Base-by-base conservation (phyloP, 495 filamentous ascomycete genomes). In the Neurospora intermedia region DNA sequence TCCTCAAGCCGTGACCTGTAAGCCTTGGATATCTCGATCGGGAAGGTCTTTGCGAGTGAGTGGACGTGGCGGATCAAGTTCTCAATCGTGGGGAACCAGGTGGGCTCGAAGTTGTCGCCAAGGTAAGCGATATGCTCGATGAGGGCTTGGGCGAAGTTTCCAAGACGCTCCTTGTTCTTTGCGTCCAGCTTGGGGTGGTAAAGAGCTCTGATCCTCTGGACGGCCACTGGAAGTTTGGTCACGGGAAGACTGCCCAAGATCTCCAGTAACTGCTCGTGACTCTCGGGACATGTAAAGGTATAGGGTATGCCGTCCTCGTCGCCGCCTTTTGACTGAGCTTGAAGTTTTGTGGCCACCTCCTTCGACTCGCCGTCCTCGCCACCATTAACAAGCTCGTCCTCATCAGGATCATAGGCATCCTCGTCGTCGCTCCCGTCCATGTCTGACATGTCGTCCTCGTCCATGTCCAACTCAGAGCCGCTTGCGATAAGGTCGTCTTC, bases 121-220 rank as follows among this genome's bases (percentile, higher is more conserved):
- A 93, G 84, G 76, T 92, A 88, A 6, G 87, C 84, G 35, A 97
- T 84, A 79, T 97, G 94, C 70, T 93, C 88, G 15, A 98, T 89
- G 4, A 99, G 87, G 15, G 91, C 84, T 54, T 84, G 82, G 4
- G 93, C 87, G 77, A 98, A 98, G 41, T 84, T 88, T 42, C 87
- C 85, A 15, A 99, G 88, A 76, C 92, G 93, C 66, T 84, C 86
- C 80, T 97, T 98, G 83, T 99, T 98, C 45, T 91, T 89, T 73
- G 84, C 87, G 71, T 89, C 86, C 48, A 98, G 86, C 76, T 94
- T 94, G n/a, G 94, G 92, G 76, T 98, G 93, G 77, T 98, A 90
- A 13, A 97, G 81, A 7, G 93, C 90, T 78, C 96, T 88, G 75
- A 99, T 96, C 62, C 94, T 88, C 78, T 95, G 93, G 54, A 98